A percentile compares a stretch with the other conserved stretches of the same genome.
These are phyloP conservation scores for Solanum stenotomum DNA, from an alignment of 257 asterid genomes.

Conservation along the genomic window DNA sequence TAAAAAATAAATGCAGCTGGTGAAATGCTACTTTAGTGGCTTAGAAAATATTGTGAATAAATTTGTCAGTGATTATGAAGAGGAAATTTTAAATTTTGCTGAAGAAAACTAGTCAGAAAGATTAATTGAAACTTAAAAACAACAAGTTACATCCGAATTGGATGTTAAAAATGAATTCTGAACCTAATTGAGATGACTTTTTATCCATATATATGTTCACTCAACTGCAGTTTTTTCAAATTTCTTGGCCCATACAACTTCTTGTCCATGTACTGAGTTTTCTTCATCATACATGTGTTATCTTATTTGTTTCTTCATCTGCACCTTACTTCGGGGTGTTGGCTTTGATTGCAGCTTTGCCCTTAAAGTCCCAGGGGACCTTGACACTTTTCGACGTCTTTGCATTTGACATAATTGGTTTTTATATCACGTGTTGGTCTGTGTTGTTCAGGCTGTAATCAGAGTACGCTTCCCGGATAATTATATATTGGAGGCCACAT, in stretches of 20 bases:
- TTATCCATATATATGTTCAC: background rate
- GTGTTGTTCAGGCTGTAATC: conserved; percentile 53
- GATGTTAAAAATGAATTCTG: background rate
- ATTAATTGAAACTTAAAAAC: background rate
- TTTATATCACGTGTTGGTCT: background rate
- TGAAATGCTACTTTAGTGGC: background rate
- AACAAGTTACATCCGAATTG: background rate
- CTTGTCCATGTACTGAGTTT: background rate
- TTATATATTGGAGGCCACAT: conserved; percentile 68
- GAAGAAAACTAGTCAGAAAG: background rate
- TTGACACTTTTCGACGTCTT: background rate
- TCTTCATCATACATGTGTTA: background rate
- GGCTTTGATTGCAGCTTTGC: background rate
- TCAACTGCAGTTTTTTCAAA: background rate
- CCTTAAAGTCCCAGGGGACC: background rate
- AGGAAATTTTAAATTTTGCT: background rate
- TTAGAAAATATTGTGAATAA: background rate
- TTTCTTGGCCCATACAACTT: background rate
- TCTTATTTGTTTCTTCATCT: background rate
- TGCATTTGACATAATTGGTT: background rate
- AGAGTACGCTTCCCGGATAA: conserved; percentile 95
- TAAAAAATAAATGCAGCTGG: background rate
- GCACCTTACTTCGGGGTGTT: background rate
- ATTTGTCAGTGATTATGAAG: background rate
- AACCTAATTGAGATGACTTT: background rate